Evolutionary conservation across 108 stramenopile genomes (phyloP), one percentile per base, ranked within the genome.

Genomic region (Nannochloropsis salina): DNA sequence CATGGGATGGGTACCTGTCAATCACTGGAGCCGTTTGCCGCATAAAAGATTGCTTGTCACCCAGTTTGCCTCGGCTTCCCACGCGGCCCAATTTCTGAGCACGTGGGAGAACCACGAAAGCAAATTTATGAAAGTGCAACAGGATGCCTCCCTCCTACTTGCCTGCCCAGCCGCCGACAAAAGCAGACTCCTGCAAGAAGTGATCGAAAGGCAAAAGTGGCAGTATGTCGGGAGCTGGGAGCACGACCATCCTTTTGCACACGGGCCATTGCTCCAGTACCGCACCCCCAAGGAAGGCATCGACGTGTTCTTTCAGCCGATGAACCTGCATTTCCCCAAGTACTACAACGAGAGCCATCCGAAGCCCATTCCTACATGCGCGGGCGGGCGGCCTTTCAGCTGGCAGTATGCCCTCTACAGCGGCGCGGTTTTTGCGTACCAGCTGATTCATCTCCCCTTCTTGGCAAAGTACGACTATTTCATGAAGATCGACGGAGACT

Each of bases 291-390:
- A 3, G 6, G 61, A 74, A 74, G 61, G 61, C 61, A 74, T 74
- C n/a, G 61, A 74, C 61, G 61, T 74, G 61, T 74, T 74, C n/a
- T 74, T 74, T n/a, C 61, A 74, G n/a, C 61, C 61, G 61, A 74
- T 74, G 61, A 74, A 74, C n/a, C n/a, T 74, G 61, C 15, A n/a
- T 74, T 74, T 74, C 0, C 61, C 61, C 8, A 74, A 74, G 61
- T 74, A 74, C n/a, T 74, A 74, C 8, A n/a, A 74, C 20, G 61
- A 74, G 61, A 74, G 61, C n/a, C 20, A 74, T 2, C 61, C 61
- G 15, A 74, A 74, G 61, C 61, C 61, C 61, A 74, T 74, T n/a
- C 61, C 61, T 6, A 74, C n/a, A 4, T 74, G 61, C n/a, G 61
- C 61, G 5, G n/a, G 3, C 20, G 61, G 61, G 61, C 61, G 61